Evolutionary conservation across 768 basidiomycete genomes (phyloP), one percentile per base, ranked within the genome.

Genomic region (Pholiota microspora): DNA sequence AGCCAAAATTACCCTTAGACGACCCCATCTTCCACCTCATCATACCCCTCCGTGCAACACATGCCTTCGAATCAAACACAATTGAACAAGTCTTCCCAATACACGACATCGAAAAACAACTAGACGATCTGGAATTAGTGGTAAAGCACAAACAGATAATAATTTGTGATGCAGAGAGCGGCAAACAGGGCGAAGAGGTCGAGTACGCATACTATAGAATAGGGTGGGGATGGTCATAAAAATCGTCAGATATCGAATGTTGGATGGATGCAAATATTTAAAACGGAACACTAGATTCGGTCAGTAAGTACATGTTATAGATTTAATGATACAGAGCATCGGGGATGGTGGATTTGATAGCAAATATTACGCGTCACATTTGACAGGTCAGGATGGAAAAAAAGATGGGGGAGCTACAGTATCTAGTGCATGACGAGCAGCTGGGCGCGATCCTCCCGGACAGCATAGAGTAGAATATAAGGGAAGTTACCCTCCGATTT

Each of bases 171-270:
- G 76, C 76, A 47, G 74, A 71, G 32, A 62, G 58, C 52, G 74
- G 69, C 32, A 62, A 56, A 45, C 60, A 63, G 27, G 69, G 67
- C 27, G 73, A 83, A 52, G 78, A 85, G 56, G 80, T 89, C 28
- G 81, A 82, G 62, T 94, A 94, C 60, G 73, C 77, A 12, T 82
- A 88, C 66, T 92, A 86, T 69, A 75, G 70, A 49, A 90, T 94
- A 55, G 84, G 83, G 18, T 94, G 90, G 92, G 50, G 49, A n/a
- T 16, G n/a, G 35, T 36, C 35, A 36, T 36, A n/a, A 36, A 35
- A 35, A 36, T n/a, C 35, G 13, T 36, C 18, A n/a, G 35, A 36
- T 36, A 36, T 36, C 10, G n/a, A 36, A 36, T 7, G 7, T 36
- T 15, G n/a, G n/a, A 36, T 7, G 18, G n/a, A 36, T n/a, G 35